Conservation (phyloP, 2,329 filamentous ascomycete species). For the Coniochaeta pulveracea region DNA sequence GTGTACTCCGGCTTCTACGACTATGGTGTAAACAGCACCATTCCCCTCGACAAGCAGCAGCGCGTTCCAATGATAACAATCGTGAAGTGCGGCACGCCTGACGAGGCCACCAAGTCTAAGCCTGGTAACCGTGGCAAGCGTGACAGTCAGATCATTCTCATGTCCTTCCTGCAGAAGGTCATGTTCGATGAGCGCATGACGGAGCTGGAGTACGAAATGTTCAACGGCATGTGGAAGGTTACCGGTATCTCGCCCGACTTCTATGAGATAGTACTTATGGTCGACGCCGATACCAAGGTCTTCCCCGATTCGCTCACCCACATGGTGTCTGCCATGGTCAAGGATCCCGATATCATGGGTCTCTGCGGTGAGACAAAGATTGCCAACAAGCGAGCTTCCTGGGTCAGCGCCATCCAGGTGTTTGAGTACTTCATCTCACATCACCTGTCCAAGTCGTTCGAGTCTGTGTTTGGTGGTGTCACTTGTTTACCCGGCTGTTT, state of each 20-base stretch:
- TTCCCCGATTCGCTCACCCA: constrained; percentile 97
- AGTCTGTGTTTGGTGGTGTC: constrained; percentile 97
- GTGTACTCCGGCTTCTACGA: constrained; percentile 97
- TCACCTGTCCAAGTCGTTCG: constrained; percentile 92
- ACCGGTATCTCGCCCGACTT: constrained; percentile 97
- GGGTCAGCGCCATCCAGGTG: constrained; percentile 97
- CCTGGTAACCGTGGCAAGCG: constrained; percentile 97
- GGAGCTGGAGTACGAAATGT: constrained; percentile 98
- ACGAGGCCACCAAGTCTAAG: constrained; percentile 71
- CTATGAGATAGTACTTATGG: constrained; percentile 97
- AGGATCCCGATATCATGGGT: constrained; percentile 98
- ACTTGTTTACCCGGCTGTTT: constrained; percentile 98
- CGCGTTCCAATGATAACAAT: constrained; percentile 95
- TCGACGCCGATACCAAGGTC: constrained; percentile 97
- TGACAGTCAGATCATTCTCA: constrained; percentile 96
- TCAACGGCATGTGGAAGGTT: constrained; percentile 97
- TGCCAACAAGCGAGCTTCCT: constrained; percentile 89
- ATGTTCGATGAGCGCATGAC: constrained; percentile 99
- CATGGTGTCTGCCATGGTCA: constrained; percentile 98
- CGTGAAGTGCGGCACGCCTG: constrained; percentile 90
- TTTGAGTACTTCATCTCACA: constrained; percentile 99
- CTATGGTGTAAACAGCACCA: constrained; percentile 70
- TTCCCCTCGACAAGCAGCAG: constrained; percentile 82
- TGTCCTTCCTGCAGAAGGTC: constrained; percentile 99
- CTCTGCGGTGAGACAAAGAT: constrained; percentile 99